phyloP scores from a whole-genome alignment of 2,329 filamentous ascomycete species.

The Aureobasidium sp. region DNA sequence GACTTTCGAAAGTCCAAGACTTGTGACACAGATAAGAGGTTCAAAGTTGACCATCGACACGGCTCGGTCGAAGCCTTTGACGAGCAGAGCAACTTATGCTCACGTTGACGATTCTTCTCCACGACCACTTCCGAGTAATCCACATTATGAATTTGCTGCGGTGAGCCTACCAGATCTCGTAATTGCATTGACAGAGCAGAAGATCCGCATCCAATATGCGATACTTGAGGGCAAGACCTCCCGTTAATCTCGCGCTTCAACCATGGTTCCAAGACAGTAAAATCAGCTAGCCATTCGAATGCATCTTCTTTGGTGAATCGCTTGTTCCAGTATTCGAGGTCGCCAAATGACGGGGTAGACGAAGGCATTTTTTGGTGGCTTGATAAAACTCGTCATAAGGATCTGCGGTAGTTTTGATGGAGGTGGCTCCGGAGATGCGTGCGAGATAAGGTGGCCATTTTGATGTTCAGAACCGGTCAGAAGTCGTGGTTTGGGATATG shows the following conservation, averaged over 20 bases:
- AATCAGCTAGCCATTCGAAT: constrained; percentile 14
- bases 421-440: not conserved
- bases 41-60: not conserved
- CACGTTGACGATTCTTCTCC: not conserved
- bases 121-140: constrained; percentile 6
- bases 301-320: not conserved
- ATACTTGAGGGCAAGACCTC: not conserved
- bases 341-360: not conserved
- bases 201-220: constrained; percentile 14
- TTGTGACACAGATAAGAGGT: not conserved
- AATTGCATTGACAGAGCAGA: not conserved
- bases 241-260: not conserved
- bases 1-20: not conserved
- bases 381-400: constrained; percentile 6
- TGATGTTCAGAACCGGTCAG: not conserved
- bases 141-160: not conserved
- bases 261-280: not conserved
- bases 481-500: no score
- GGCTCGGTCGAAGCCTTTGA: not conserved
- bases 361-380: not conserved
- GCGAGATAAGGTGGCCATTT: not conserved
- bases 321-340: constrained; percentile 11
- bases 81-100: not conserved
- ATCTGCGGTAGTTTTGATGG: not conserved
- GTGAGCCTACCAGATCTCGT: not conserved